Percentiles rank a stretch among this genome's conserved stretches.
These are phyloP conservation scores for Venturia aucupariae DNA, from an alignment of 2,329 filamentous ascomycete species.

Conservation along the genomic window DNA sequence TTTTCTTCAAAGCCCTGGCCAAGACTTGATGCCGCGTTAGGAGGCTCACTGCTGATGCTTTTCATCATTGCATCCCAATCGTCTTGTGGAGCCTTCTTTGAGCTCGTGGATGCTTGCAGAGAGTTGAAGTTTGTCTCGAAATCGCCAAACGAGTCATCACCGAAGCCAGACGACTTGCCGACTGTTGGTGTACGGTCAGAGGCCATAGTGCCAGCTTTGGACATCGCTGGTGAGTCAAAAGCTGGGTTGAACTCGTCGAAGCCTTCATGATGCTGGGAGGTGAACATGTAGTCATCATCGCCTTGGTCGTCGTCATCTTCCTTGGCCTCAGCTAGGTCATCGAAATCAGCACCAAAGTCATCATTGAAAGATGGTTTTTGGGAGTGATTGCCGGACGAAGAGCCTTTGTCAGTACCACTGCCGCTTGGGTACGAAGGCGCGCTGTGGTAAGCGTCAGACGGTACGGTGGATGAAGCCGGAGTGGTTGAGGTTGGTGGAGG, in stretches of 20 bases:
- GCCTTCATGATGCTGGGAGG: conserved; percentile 43
- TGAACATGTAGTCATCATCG: conserved; percentile 74
- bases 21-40: neutral
- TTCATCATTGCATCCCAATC: conserved; percentile 97
- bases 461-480: conserved; percentile 29
- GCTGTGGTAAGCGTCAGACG: conserved; percentile 34
- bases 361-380: conserved; percentile 36
- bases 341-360: conserved; percentile 71
- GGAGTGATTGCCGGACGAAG: conserved; percentile 17
- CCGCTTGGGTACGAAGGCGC: conserved; percentile 29
- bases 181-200: conserved; percentile 33
- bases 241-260: conserved; percentile 73
- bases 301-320: conserved; percentile 49
- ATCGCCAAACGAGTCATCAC: conserved; percentile 40
- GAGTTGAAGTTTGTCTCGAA: conserved; percentile 35
- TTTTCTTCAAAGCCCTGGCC: conserved; percentile 2
- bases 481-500: conserved; percentile 29
- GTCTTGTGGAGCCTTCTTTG: conserved; percentile 38
- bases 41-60: conserved; percentile 1
- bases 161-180: neutral
- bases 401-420: conserved; percentile 25
- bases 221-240: conserved; percentile 58
- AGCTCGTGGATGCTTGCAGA: conserved; percentile 31
- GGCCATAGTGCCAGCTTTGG: conserved; percentile 38
- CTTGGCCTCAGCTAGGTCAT: conserved; percentile 74